phyloP scores from a whole-genome alignment of 2,329 filamentous ascomycete genomes.

The Aspergillus persii region DNA sequence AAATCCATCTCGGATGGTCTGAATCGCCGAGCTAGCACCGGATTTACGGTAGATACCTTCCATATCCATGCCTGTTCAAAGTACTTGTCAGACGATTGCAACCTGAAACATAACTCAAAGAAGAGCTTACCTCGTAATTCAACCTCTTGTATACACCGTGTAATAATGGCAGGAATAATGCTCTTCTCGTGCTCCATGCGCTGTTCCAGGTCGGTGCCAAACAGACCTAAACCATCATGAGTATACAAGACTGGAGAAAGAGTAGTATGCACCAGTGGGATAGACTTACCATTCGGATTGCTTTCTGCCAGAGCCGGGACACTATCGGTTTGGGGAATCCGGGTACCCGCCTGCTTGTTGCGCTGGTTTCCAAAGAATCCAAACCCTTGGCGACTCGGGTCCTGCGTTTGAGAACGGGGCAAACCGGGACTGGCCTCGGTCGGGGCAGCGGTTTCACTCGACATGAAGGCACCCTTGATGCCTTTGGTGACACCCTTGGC shows the following conservation, averaged over 20 bases:
- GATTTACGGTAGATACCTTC: conserved; percentile 99
- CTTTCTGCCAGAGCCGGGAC: conserved; percentile 40
- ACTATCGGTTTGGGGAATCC: conserved; percentile 45
- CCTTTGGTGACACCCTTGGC: conserved; percentile 93
- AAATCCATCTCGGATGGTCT: conserved; percentile 86
- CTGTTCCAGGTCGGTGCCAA: conserved; percentile 84
- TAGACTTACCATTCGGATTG: conserved; percentile 39
- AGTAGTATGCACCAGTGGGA: background rate
- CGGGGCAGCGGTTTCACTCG: conserved; percentile 56
- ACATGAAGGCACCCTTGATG: conserved; percentile 85
- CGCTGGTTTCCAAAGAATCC: conserved; percentile 64
- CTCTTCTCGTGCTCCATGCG: conserved; percentile 85
- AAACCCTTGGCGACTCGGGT: conserved; percentile 60
- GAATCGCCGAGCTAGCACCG: conserved; percentile 86
- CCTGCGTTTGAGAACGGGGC: conserved; percentile 41
- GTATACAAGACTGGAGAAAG: background rate
- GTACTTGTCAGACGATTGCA: background rate
- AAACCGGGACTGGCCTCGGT: conserved; percentile 30
- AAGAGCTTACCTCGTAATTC: conserved; percentile 69
- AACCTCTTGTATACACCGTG: conserved; percentile 92
- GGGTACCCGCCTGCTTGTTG: conserved; percentile 39
- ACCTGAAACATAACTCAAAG: background rate
- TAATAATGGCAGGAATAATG: conserved; percentile 86
- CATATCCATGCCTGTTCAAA: conserved; percentile 71
- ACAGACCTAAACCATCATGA: conserved; percentile 54